A percentile compares a stretch with the other conserved stretches of the same genome.
Conservation (phyloP, 805 yeast genomes). For the Lachancea lanzarotensis region DNA sequence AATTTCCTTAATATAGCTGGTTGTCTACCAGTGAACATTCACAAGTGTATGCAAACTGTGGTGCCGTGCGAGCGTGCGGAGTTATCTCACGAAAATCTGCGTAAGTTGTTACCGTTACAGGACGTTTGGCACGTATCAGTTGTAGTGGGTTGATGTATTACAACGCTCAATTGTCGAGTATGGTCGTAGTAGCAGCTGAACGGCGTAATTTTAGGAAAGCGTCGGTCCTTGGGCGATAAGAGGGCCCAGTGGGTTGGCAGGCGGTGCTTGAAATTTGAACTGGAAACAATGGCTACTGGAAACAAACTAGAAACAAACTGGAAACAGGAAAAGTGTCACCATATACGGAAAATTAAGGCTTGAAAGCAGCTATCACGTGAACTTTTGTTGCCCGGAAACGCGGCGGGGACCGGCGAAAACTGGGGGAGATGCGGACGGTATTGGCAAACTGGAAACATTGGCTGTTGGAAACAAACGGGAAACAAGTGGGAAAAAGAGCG, state of each 20-base stretch:
- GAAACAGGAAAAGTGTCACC: background rate
- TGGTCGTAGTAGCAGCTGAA: background rate
- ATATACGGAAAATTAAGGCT: background rate
- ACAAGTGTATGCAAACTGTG: background rate
- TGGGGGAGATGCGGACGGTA: background rate
- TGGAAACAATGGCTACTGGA: constrained; percentile 1
- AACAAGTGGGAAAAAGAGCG: constrained; percentile 3
- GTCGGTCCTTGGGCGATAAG: constrained; percentile 2
- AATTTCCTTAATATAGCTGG: background rate
- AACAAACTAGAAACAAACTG: constrained; percentile 2
- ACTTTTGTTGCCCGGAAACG: background rate
- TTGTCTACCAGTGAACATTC: background rate
- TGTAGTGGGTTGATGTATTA: background rate
- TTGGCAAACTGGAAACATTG: constrained; percentile 1
- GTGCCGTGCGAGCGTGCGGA: constrained; percentile 4
- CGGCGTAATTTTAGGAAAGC: background rate
- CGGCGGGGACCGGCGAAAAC: background rate
- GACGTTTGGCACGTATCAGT: background rate
- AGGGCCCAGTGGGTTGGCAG: background rate
- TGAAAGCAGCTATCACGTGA: too few relatives aligned
- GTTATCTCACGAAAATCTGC: constrained; percentile 2
- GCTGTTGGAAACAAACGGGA: constrained; percentile 3
- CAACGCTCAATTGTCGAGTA: background rate
- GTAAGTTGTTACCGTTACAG: background rate
- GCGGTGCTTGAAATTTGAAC: background rate